Conservation (phyloP, 805 yeast species). For the Debaryomyces hansenii region DNA sequence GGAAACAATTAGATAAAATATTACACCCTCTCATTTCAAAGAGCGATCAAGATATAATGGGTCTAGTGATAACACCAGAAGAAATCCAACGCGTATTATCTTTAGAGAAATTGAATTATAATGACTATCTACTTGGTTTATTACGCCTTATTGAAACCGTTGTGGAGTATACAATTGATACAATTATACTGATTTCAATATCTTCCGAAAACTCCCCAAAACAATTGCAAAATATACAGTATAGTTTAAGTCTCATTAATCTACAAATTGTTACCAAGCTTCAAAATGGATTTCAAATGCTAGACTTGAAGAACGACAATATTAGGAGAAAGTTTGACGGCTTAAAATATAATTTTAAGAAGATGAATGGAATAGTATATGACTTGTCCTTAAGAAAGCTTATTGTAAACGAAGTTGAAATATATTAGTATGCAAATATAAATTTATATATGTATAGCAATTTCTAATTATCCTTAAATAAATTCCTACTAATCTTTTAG, state of each 20-base stretch:
- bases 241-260: conserved; percentile 19
- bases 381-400: conserved; percentile 21
- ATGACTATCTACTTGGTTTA: conserved; percentile 20
- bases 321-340: conserved; percentile 28
- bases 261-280: conserved; percentile 20
- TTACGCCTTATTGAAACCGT: conserved; percentile 21
- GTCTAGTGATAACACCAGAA: conserved; percentile 20
- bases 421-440: background rate
- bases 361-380: conserved; percentile 25
- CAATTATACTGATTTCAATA: conserved; percentile 20
- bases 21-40: conserved; percentile 8
- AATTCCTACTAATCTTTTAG: too few species aligned
- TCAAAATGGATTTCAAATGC: conserved; percentile 25
- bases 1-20: background rate
- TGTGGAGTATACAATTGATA: conserved; percentile 24
- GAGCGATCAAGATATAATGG: conserved; percentile 4
- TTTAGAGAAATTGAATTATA: conserved; percentile 14
- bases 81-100: conserved; percentile 10
- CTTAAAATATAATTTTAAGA: conserved; percentile 27
- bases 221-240: conserved; percentile 8
- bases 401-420: conserved; percentile 12
- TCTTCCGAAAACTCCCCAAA: conserved; percentile 1
- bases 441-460: background rate
- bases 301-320: conserved; percentile 29
- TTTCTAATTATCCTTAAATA: background rate